Conservation (phyloP, 1,284 basidiomycete species). For the Fomes fomentarius region DNA sequence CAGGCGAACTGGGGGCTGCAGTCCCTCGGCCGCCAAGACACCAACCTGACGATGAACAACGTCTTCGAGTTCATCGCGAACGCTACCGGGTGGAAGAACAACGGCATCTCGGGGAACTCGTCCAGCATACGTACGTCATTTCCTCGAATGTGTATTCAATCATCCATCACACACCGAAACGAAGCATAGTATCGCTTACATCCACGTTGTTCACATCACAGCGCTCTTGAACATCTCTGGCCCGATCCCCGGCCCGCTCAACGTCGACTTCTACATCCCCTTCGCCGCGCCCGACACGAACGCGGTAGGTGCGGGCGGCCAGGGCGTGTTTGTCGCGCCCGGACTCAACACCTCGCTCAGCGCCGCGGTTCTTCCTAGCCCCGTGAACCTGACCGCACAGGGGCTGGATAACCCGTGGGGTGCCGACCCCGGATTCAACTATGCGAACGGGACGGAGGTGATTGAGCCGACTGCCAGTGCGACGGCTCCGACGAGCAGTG, state of each 20-base stretch:
- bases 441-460: slow-evolving; percentile 25
- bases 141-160: neutral
- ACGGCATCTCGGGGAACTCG: slow-evolving; percentile 33
- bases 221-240: slow-evolving; percentile 36
- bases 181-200: too few relatives aligned
- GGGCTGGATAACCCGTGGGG: slow-evolving; percentile 29
- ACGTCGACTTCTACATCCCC: slow-evolving; percentile 41
- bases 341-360: slow-evolving; percentile 41
- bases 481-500: neutral
- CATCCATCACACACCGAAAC: slow-evolving; percentile 13
- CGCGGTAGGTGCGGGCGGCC: slow-evolving; percentile 43
- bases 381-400: slow-evolving; percentile 44
- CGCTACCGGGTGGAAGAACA: slow-evolving; percentile 41
- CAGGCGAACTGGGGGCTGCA: slow-evolving; percentile 68
- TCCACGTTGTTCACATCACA: too few relatives aligned
- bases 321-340: slow-evolving; percentile 41
- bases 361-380: slow-evolving; percentile 35
- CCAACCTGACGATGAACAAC: slow-evolving; percentile 50
- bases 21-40: slow-evolving; percentile 60
- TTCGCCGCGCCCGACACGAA: slow-evolving; percentile 45
- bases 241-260: slow-evolving; percentile 33
- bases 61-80: slow-evolving; percentile 51
- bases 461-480: slow-evolving; percentile 12
- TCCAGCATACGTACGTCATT: slow-evolving; percentile 22
- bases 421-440: slow-evolving; percentile 25